Conservation (phyloP, 2,329 filamentous ascomycete species). For the Alternaria atra region DNA sequence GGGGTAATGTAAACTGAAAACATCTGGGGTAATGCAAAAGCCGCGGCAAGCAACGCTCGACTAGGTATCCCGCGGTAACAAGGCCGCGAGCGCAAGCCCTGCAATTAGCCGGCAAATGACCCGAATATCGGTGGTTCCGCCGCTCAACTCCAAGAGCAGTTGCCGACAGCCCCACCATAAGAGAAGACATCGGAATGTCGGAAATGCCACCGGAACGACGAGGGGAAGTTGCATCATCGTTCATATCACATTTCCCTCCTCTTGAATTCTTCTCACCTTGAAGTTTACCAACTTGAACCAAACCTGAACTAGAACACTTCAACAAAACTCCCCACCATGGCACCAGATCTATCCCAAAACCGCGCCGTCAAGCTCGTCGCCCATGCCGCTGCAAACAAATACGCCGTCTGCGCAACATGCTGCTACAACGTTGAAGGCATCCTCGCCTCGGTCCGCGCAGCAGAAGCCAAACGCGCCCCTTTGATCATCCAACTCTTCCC, state of each 20-base stretch:
- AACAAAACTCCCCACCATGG: slow-evolving; percentile 48
- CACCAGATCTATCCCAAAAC: slow-evolving; percentile 58
- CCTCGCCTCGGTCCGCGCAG: slow-evolving; percentile 72
- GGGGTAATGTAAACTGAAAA: no score
- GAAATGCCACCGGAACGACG: slow-evolving; percentile 23
- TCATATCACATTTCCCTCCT: background rate
- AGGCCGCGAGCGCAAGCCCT: background rate
- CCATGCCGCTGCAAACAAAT: slow-evolving; percentile 64
- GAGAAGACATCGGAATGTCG: slow-evolving; percentile 24
- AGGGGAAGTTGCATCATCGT: slow-evolving; percentile 16
- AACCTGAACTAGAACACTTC: background rate
- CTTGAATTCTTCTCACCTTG: background rate
- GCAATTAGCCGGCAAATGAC: slow-evolving; percentile 22
- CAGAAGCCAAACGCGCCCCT: slow-evolving; percentile 71
- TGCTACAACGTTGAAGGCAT: slow-evolving; percentile 76
- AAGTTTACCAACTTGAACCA: background rate
- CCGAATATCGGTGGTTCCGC: slow-evolving; percentile 30
- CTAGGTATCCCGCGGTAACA: background rate
- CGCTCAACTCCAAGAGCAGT: slow-evolving; percentile 15
- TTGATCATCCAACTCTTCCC: slow-evolving; percentile 78
- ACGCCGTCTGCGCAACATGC: slow-evolving; percentile 70
- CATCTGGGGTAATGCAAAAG: background rate
- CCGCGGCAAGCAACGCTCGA: slow-evolving; percentile 7
- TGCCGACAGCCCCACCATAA: slow-evolving; percentile 24
- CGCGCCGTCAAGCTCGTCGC: slow-evolving; percentile 61